Evolutionary conservation across 2,329 filamentous ascomycete species (phyloP).

Genomic region (Lachnellula occidentalis): DNA sequence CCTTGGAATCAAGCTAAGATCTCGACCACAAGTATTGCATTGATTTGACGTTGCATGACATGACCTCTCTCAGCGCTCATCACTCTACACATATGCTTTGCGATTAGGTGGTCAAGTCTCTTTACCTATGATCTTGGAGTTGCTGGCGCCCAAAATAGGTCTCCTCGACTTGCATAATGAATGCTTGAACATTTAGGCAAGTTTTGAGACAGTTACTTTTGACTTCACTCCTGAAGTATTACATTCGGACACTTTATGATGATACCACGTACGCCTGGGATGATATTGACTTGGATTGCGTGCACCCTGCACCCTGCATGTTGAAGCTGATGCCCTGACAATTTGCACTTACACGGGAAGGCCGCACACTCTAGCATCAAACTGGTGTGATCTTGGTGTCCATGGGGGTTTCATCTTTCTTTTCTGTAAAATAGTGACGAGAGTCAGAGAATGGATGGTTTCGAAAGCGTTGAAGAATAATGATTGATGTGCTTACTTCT

Average conservation of each 20-base stretch:
- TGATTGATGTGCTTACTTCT: neutral
- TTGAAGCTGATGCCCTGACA: neutral
- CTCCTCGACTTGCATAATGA: conserved; percentile 3
- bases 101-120: conserved; percentile 5
- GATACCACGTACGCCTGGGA: neutral
- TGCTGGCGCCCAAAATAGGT: neutral
- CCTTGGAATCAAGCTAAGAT: conserved; percentile 5
- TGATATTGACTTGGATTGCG: neutral
- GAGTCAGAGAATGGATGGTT: neutral
- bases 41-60: conserved; percentile 26
- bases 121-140: neutral
- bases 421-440: neutral
- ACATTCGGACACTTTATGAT: no score
- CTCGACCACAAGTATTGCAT: conserved; percentile 18
- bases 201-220: neutral
- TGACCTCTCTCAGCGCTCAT: conserved; percentile 16
- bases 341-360: neutral
- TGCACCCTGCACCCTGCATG: neutral
- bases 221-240: neutral
- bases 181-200: neutral
- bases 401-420: neutral
- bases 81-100: conserved; percentile 20
- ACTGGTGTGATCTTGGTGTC: neutral
- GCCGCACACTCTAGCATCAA: neutral
- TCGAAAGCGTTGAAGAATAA: neutral